A percentile compares a stretch with the other conserved stretches of the same genome.
Evolutionary conservation across 495 filamentous ascomycete species (phyloP).

Genomic region (Hypoxylon subgilvum): DNA sequence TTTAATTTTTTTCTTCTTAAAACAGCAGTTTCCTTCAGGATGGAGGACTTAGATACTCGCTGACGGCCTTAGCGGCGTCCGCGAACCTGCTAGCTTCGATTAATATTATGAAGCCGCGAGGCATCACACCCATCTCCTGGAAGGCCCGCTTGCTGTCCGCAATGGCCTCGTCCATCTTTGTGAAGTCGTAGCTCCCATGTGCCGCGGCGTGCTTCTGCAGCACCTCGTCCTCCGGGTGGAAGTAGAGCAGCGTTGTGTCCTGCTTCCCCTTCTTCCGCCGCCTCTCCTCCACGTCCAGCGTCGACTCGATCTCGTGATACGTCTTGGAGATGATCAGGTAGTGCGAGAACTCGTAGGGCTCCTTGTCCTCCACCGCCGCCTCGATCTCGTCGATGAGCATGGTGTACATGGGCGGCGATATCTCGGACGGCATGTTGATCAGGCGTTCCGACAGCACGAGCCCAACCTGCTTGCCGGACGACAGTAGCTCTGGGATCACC

Average conservation of each 20-base stretch:
- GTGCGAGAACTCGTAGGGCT: constrained; percentile 91
- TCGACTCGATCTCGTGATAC: constrained; percentile 85
- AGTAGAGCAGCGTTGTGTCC: constrained; percentile 70
- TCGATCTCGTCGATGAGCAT: constrained; percentile 93
- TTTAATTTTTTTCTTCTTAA: too few species aligned
- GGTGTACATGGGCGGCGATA: constrained; percentile 93
- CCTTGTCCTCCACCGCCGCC: constrained; percentile 86
- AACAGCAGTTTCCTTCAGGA: constrained; percentile 33
- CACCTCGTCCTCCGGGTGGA: constrained; percentile 97
- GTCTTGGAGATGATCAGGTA: constrained; percentile 90
- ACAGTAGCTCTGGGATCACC: constrained; percentile 60
- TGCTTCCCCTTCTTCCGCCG: constrained; percentile 76
- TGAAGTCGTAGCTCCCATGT: constrained; percentile 72
- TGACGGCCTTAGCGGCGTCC: constrained; percentile 70
- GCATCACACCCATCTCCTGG: constrained; percentile 87
- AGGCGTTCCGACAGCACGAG: constrained; percentile 88
- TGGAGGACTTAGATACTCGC: constrained; percentile 67
- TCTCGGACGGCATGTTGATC: constrained; percentile 92
- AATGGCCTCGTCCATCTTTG: constrained; percentile 76
- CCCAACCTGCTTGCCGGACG: constrained; percentile 65
- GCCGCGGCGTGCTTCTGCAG: constrained; percentile 73
- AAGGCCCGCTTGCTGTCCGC: constrained; percentile 93
- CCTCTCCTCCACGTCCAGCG: constrained; percentile 70
- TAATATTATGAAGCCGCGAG: constrained; percentile 78
- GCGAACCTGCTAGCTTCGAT: constrained; percentile 74